Conservation (phyloP, 176 grass and related monocot species). For the Canna indica region DNA sequence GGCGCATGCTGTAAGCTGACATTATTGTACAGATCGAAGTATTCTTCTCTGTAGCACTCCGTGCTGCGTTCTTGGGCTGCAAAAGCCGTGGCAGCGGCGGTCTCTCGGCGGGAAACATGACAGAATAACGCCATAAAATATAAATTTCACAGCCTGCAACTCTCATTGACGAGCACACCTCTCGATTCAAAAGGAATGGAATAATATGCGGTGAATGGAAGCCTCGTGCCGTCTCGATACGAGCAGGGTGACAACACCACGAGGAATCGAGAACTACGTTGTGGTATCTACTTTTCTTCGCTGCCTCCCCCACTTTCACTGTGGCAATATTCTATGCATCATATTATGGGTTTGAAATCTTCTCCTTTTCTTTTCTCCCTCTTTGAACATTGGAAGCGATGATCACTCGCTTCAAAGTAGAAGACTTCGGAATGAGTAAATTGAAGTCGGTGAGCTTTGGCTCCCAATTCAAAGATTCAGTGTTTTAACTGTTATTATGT, state of each 20-base stretch:
- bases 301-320: background rate
- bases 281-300: background rate
- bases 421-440: background rate
- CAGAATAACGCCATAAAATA: too few species aligned
- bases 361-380: background rate
- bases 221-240: slow-evolving; percentile 15
- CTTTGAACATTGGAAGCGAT: background rate
- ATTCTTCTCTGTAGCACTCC: background rate
- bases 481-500: background rate
- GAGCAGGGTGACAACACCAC: background rate
- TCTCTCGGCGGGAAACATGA: background rate
- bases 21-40: slow-evolving; percentile 1
- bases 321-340: background rate
- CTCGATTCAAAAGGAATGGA: background rate
- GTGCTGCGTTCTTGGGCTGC: background rate
- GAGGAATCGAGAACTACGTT: too few species aligned
- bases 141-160: too few species aligned
- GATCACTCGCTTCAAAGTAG: background rate
- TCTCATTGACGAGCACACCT: too few species aligned
- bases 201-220: slow-evolving; percentile 1
- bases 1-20: too few species aligned
- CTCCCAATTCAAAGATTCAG: background rate
- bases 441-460: background rate
- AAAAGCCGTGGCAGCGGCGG: background rate
- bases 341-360: too few species aligned